Base-by-base conservation (phyloP, 305 asterid species). In the Solanum hybrid region DNA sequence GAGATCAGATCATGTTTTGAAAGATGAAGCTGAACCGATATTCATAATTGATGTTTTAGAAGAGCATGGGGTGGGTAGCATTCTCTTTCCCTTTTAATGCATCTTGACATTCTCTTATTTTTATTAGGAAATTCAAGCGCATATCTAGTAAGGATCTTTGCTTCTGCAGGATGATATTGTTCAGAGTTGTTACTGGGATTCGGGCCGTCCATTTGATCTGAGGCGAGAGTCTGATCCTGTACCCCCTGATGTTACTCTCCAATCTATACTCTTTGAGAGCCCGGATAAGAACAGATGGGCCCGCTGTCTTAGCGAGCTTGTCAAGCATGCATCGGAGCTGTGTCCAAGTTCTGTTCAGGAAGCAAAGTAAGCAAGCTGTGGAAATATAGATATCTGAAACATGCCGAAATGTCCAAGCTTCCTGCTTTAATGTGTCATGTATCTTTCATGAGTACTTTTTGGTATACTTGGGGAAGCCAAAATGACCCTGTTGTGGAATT, bases 221-320 rank as follows among this genome's bases (percentile, higher is more conserved):
- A 96, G 95, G 92, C 95, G 98, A 91, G 99, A 98, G 92, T 94
- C 99, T 87, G 99, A 98, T 93, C 94, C 94, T 89, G 95, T 98
- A 79, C 98, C 99, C 88, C 96, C 96, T 90, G 99, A 98, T 91
- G 98, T 93, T 66, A 95, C 98, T 91, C 96, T 98, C 91, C 99
- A 96, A 92, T 96, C 99, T 90, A 95, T 97, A 90, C 93, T 98
- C 86, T 98, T 97, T 90, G 99, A 97, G 92, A 97, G 98, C 92
- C 98, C 99, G 73, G 99, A 98, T 90, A 98, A 98, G 94, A 96
- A 97, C 90, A 94, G 99, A 94, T 97, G 98, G 99, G 99, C 99
- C 87, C 98, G 98, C 72, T 98, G 99, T 92, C 94, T 98, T 69
- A 96, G 99, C 90, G 99, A 98, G 92, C 95, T 97, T 89, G 98